phyloP scores from a whole-genome alignment of 2,329 filamentous ascomycete species.

The Lachnellula hyalina region DNA sequence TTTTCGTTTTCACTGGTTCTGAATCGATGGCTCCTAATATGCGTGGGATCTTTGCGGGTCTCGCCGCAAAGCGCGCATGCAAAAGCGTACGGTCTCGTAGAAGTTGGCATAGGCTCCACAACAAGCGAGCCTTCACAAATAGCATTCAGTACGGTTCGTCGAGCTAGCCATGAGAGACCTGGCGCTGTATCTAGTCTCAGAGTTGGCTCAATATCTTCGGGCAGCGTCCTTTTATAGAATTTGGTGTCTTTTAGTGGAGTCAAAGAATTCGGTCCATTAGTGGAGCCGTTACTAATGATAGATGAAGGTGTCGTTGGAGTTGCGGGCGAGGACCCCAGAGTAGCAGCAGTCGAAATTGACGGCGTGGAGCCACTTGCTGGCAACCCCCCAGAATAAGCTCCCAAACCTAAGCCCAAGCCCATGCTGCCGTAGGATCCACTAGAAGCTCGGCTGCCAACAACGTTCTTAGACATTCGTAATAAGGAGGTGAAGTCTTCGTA shows the following conservation, averaged over 20 bases:
- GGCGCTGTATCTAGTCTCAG: constrained; percentile 84
- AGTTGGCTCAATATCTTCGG: constrained; percentile 92
- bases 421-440: constrained; percentile 65
- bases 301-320: constrained; percentile 55
- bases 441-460: constrained; percentile 58
- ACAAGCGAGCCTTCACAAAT: constrained; percentile 82
- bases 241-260: constrained; percentile 79
- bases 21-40: constrained; percentile 81
- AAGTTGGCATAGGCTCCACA: constrained; percentile 76
- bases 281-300: constrained; percentile 41
- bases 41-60: constrained; percentile 60
- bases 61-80: constrained; percentile 85
- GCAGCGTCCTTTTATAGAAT: constrained; percentile 86
- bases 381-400: constrained; percentile 39
- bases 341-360: constrained; percentile 49
- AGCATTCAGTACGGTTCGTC: constrained; percentile 74
- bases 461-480: constrained; percentile 59
- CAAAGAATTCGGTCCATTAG: constrained; percentile 33
- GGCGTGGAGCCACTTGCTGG: constrained; percentile 56
- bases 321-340: constrained; percentile 48
- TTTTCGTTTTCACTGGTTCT: constrained; percentile 80
- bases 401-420: constrained; percentile 38
- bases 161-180: constrained; percentile 87
- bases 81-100: constrained; percentile 38
- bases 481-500: constrained; percentile 84